phyloP scores from a whole-genome alignment of 1,284 basidiomycete genomes.

The Sporisorium iseilematis-ciliati region DNA sequence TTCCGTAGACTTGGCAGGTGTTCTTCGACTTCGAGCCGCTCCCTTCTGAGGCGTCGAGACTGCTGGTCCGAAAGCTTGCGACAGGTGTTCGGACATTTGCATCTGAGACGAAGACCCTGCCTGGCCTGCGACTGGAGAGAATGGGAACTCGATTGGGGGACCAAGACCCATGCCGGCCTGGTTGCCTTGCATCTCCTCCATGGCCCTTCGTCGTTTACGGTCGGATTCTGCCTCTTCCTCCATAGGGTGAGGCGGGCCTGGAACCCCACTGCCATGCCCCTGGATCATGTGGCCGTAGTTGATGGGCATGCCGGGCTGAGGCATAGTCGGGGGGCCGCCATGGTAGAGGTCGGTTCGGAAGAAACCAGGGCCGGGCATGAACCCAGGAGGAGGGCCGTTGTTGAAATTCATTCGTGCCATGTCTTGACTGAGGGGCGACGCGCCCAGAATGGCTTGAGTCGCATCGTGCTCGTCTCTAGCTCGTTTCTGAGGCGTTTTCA shows the following conservation, averaged over 20 bases:
- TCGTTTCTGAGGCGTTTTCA: slow-evolving; percentile 33
- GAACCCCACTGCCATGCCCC: not conserved
- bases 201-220: slow-evolving; percentile 34
- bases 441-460: slow-evolving; percentile 16
- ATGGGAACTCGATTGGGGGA: slow-evolving; percentile 28
- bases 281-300: slow-evolving; percentile 8
- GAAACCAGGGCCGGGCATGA: slow-evolving; percentile 15
- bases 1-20: slow-evolving; percentile 7
- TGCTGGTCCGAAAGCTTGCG: slow-evolving; percentile 2
- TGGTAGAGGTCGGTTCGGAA: slow-evolving; percentile 24
- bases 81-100: slow-evolving; percentile 4
- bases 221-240: slow-evolving; percentile 22
- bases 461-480: slow-evolving; percentile 20
- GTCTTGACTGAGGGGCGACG: slow-evolving; percentile 44
- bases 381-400: not conserved
- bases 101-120: slow-evolving; percentile 10
- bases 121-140: slow-evolving; percentile 3
- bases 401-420: slow-evolving; percentile 46
- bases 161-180: slow-evolving; percentile 25
- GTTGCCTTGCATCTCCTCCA: slow-evolving; percentile 5
- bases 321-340: not conserved
- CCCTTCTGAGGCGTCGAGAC: slow-evolving; percentile 14
- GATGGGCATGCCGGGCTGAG: slow-evolving; percentile 18
- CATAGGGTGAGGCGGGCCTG: not conserved
- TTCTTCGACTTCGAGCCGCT: slow-evolving; percentile 18